A percentile compares a stretch with the other conserved stretches of the same genome.
Evolutionary conservation across 2,329 filamentous ascomycete species (phyloP).

Genomic region (Pestalotiopsis sp.): DNA sequence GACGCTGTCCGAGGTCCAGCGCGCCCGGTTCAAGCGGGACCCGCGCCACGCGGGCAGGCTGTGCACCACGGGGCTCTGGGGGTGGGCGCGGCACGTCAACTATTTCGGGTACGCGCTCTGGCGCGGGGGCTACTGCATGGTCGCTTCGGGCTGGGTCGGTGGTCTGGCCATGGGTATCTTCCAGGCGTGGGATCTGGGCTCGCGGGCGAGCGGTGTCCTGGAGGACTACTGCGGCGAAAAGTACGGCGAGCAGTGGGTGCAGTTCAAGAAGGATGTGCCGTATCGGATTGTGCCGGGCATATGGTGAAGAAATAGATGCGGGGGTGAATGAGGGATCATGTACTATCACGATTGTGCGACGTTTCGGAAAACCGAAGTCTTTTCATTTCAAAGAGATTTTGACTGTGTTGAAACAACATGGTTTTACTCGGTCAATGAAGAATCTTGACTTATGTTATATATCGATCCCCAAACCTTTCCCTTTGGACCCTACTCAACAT

Average conservation of each 20-base stretch:
- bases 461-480: background rate
- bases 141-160: conserved; percentile 37
- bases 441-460: background rate
- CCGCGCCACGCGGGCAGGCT: conserved; percentile 40
- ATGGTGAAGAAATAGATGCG: conserved; percentile 26
- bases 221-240: conserved; percentile 39
- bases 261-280: conserved; percentile 40
- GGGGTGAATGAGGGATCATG: too few species aligned
- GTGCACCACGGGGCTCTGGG: conserved; percentile 40
- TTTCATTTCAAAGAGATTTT: background rate
- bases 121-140: conserved; percentile 35
- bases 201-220: conserved; percentile 33
- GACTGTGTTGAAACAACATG: too few species aligned
- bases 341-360: too few species aligned
- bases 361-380: too few species aligned
- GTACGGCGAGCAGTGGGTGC: conserved; percentile 42
- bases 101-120: conserved; percentile 40
- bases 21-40: conserved; percentile 43
- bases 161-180: conserved; percentile 31
- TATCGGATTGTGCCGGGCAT: conserved; percentile 40
- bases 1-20: conserved; percentile 58
- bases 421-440: background rate
- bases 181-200: conserved; percentile 34
- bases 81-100: conserved; percentile 42
- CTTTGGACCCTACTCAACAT: too few species aligned